Evolutionary conservation across 441 rosid genomes (phyloP), one percentile per base, ranked within the genome.

Genomic region (Hura crepitans): DNA sequence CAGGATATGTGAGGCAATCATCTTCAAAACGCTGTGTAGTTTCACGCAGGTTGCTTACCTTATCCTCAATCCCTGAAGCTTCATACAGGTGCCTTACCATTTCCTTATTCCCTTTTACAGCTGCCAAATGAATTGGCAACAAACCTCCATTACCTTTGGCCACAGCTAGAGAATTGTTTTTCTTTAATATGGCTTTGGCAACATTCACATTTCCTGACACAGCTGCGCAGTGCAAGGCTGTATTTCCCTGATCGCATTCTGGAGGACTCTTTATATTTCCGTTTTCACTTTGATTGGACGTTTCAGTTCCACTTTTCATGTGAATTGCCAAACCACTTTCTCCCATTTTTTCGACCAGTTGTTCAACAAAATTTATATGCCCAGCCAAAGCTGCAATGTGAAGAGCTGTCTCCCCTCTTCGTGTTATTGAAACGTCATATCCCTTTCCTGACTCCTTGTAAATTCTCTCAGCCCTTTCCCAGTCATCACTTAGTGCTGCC

Each of bases 301-400:
- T 18, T 58, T 27, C 14, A 11, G n/a, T 59, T 18, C 35, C 45
- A 7, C 9, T 18, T 6, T 56, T 56, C 4, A 59, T 66, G 51
- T 59, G 7, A 49, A 39, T 67, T 68, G 7, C 4, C 7, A 35
- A 35, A 47, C 75, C 74, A 5, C 11, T 25, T 0, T 18, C 47
- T 7, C 20, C 14, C 78, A 74, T 78, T 68, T 68, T n/a, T 15
- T 64, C 57, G 35, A 75, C 72, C 45, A 78, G 0, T 33, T 76
- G 39, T 70, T 69, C 63, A 11, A 79, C 79, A 30, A 81, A 72
- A 13, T 61, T 66, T 28, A 64, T 42, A 15, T 69, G 75, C 5
- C 22, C 59, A 20, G 74, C 62, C 0, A 57, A 72, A 9, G 62
- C 72, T 1, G 77, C 81, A 2, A 83, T 62, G 65, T 79, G 82